phyloP scores from a whole-genome alignment of 371 early-diverging fungal genomes.

The Entomophthora muscae region DNA sequence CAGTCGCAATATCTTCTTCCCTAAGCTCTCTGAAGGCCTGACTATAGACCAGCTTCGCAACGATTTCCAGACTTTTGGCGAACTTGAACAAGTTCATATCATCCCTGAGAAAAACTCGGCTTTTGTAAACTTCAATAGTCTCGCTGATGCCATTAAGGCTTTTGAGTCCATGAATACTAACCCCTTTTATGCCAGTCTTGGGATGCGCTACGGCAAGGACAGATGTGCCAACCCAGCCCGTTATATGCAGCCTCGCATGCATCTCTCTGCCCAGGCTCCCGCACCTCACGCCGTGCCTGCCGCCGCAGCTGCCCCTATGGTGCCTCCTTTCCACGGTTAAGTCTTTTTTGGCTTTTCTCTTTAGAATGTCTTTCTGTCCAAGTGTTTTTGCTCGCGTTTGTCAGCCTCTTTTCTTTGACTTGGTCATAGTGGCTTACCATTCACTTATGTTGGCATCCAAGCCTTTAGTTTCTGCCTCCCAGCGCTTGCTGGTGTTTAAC shows the following conservation, averaged over 20 bases:
- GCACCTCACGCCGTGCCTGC: not conserved
- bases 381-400: not conserved
- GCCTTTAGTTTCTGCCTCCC: not conserved
- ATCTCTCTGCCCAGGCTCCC: not conserved
- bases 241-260: not conserved
- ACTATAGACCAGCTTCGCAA: constrained; percentile 38
- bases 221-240: constrained; percentile 47
- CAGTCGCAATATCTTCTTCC: constrained; percentile 67
- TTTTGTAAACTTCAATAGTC: constrained; percentile 63
- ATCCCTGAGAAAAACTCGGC: constrained; percentile 59
- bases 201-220: constrained; percentile 68
- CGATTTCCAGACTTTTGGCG: constrained; percentile 57
- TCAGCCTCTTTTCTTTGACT: not conserved
- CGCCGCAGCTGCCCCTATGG: not conserved
- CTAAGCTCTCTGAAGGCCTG: constrained; percentile 33
- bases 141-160: constrained; percentile 48
- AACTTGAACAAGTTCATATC: constrained; percentile 57
- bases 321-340: not conserved
- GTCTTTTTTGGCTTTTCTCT: not conserved
- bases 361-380: not conserved
- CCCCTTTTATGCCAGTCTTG: constrained; percentile 29
- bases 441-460: not conserved
- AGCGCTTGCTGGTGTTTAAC: not conserved
- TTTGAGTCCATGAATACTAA: constrained; percentile 36
- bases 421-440: no score